Evolutionary conservation across 345 rosid species (phyloP).

Genomic region (Reutealis trisperma): DNA sequence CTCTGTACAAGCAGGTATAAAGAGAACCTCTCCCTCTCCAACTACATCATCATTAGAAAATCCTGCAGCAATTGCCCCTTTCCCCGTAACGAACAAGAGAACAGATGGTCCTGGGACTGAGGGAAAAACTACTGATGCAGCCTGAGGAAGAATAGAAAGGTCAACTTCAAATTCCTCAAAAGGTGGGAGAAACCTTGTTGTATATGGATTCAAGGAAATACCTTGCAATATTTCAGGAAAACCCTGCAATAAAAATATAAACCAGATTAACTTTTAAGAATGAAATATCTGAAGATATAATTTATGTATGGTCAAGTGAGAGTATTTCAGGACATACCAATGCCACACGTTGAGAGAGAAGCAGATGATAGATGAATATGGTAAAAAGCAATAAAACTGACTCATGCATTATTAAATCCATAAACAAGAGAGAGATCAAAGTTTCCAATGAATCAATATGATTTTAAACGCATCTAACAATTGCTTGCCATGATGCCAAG

Average conservation of each 20-base stretch:
- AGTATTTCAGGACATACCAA: background rate
- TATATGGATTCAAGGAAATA: background rate
- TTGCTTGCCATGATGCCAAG: background rate
- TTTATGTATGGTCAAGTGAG: too few relatives aligned
- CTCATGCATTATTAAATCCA: too few relatives aligned
- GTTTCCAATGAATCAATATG: background rate
- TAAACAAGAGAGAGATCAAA: background rate
- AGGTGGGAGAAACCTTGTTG: background rate
- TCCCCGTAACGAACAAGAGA: background rate
- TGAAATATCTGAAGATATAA: background rate
- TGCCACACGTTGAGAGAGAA: background rate
- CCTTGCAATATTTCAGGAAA: background rate
- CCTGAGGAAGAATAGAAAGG: background rate
- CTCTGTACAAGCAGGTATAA: background rate
- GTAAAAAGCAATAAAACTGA: too few relatives aligned
- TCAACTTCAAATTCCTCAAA: background rate
- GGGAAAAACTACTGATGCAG: background rate
- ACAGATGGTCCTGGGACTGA: background rate
- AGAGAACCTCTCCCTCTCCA: background rate
- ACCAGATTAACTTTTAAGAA: background rate
- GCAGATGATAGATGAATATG: too few relatives aligned
- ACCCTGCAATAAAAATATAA: background rate
- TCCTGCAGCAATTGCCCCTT: background rate
- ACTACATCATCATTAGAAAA: background rate
- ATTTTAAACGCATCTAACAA: background rate